A percentile compares a stretch with the other conserved stretches of the same genome.
Evolutionary conservation across 345 rosid genomes (phyloP).

Genomic region (Linum trigynum): DNA sequence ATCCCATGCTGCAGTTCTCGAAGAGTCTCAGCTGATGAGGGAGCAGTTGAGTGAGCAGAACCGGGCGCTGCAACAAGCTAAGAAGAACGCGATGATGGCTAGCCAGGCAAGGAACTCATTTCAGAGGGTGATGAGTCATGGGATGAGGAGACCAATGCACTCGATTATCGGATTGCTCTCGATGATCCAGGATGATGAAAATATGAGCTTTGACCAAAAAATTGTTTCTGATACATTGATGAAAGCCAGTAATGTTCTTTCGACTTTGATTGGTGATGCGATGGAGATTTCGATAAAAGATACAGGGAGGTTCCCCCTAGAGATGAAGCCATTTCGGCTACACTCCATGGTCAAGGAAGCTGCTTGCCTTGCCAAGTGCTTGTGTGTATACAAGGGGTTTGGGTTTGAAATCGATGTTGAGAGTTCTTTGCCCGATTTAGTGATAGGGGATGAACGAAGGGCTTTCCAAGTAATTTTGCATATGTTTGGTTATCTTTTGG

Average conservation of each 20-base stretch:
- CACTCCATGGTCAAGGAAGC: constrained; percentile 77
- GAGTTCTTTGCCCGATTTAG: constrained; percentile 62
- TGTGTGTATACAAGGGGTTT: constrained; percentile 59
- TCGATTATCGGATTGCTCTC: constrained; percentile 84
- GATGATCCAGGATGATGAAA: constrained; percentile 50
- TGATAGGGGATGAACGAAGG: constrained; percentile 78
- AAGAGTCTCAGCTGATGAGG: constrained; percentile 85
- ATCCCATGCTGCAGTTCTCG: constrained; percentile 91
- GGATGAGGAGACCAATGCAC: constrained; percentile 96
- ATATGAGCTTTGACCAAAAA: constrained; percentile 51
- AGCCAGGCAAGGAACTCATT: constrained; percentile 80
- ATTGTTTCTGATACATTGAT: constrained; percentile 57
- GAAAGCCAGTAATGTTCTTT: constrained; percentile 63
- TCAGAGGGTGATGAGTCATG: constrained; percentile 94
- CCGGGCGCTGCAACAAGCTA: constrained; percentile 63
- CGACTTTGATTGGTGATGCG: constrained; percentile 66
- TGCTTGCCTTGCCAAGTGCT: constrained; percentile 75
- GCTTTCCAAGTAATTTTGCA: constrained; percentile 88
- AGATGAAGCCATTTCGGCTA: constrained; percentile 53
- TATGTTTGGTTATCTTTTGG: constrained; percentile 74
- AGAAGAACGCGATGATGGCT: constrained; percentile 89
- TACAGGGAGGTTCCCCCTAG: constrained; percentile 58
- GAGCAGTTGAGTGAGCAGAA: constrained; percentile 72
- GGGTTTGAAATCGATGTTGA: constrained; percentile 58
- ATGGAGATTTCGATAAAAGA: constrained; percentile 69